Percentiles rank a stretch among this genome's conserved stretches.
Evolutionary conservation across 1,139 yeast genomes (phyloP).

Genomic region (Debaryomycetaceae sp.): DNA sequence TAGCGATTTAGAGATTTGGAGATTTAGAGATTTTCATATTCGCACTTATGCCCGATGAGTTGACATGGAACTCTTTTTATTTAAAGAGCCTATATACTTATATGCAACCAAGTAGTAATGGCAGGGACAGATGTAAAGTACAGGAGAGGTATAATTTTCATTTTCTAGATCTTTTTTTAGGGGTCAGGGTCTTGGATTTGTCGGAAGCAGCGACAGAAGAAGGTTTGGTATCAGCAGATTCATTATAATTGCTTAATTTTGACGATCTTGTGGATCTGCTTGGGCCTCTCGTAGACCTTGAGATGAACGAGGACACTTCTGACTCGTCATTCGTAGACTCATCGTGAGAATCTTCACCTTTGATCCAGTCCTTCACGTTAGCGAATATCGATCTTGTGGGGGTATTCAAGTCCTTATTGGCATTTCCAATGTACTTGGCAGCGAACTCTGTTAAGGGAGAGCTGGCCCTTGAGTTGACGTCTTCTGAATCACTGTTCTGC

Average conservation of each 20-base stretch:
- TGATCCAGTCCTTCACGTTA: conserved; percentile 69
- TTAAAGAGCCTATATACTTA: not conserved
- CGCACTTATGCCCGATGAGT: conserved; percentile 1
- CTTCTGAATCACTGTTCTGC: conserved; percentile 29
- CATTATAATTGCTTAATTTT: conserved; percentile 2
- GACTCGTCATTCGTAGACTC: conserved; percentile 11
- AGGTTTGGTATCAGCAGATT: conserved; percentile 3
- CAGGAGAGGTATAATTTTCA: no score
- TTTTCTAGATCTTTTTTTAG: not conserved
- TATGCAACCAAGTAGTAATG: not conserved
- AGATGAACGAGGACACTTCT: not conserved
- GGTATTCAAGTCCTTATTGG: conserved; percentile 42
- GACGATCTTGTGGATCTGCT: conserved; percentile 4
- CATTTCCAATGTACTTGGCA: conserved; percentile 55
- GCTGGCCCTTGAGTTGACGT: conserved; percentile 22
- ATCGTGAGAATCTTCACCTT: conserved; percentile 27
- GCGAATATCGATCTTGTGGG: conserved; percentile 48
- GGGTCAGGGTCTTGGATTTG: not conserved
- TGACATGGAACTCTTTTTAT: not conserved
- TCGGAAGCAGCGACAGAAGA: conserved; percentile 4
- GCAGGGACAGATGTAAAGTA: not conserved
- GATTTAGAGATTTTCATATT: no score
- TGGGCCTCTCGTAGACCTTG: conserved; percentile 3
- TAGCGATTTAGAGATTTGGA: not conserved
- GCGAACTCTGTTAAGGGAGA: conserved; percentile 65